Base-by-base conservation (phyloP, 2,329 filamentous ascomycete genomes). In the Dothistroma pini region DNA sequence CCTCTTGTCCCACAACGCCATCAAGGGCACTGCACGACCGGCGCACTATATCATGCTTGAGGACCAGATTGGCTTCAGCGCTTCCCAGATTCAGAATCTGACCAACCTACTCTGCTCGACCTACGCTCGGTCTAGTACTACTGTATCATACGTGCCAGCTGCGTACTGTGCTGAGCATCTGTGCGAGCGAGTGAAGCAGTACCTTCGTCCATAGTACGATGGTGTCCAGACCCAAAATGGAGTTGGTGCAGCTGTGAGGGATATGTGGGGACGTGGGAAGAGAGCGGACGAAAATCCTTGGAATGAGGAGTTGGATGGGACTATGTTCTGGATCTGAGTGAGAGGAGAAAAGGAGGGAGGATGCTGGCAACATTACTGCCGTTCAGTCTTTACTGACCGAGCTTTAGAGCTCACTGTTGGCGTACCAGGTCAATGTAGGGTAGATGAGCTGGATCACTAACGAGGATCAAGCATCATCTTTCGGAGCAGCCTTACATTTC, bases 81-180 rank as follows among this genome's bases (percentile, higher is more conserved):
- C 66, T 2, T 11, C 59, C 0, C n/a, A 68, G 12, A 58, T 75
- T 1, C 68, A 72, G n/a, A 19, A 59, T 12, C 55, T 68, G 34
- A 76, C 74, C 0, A 67, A 74, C 60, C 38, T 62, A 0, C 62
- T 78, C 21, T 77, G 72, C 69, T 74, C 69, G 65, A 66, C 68
- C 5, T 78, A 75, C 55, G 71, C 67, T 8, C 67, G 72, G 1
- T 63, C 74, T 0, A 73, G 69, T 0, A 61, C 55, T 3, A 69
- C 65, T 0, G 73, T 78, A 0, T 76, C 74, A 0, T 77, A 78
- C 53, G 69, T 65, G 2, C 51, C 73, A 0, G 75, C 75, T 0
- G 71, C 76, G 0, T 78, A 78, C 70, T 75, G 74, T 58, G 75
- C 76, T 8, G 75, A 78, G 56, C 69, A 70, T 1, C 70, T 78